Evolutionary conservation across 352 stramenopile genomes (phyloP), one percentile per base, ranked within the genome.

Genomic region (Globisporangium carolinianum): DNA sequence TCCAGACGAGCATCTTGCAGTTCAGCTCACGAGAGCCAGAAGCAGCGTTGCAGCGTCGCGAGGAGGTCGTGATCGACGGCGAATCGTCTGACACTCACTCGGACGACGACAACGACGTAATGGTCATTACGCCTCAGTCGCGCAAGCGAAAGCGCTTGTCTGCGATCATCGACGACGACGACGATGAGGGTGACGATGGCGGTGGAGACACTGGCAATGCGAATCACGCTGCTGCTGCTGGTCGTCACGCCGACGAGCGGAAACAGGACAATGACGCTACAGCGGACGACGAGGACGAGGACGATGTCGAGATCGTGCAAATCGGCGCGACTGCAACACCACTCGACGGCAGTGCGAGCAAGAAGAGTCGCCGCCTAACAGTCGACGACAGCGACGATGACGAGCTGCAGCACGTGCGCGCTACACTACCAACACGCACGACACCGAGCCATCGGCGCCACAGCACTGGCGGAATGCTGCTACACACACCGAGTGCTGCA

Each of bases 1-100:
- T 56, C 37, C 11, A 18, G 51, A 56, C 51, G 37, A 55, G n/a
- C 6, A 32, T 32, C 1, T 8, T 15, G 37, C 38, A 39, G 10
- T 56, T 56, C 17, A 45, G 17, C 50, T 18, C 48, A 37, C 57
- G 7, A 47, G 52, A 18, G 15, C 45, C 3, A 35, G 14, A 52
- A 72, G 63, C 17, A 9, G 12, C 9, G 68, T 6, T 4, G 47
- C n/a, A 45, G 35, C 47, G 9, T 54, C 45, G 24, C 24, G 51
- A 86, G 36, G 78, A 91, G 73, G 76, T 89, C 58, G 68, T 87
- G 66, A 91, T 88, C 65, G 79, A 91, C 41, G 74, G 69, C 51
- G 75, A 91, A 58, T 86, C 76, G 49, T 70, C 65, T 1, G 54
- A 38, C 32, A 76, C 75, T 3, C 70, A 87, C 9, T 78, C 73